Conservation (phyloP, 1,284 basidiomycete genomes). For the Boletus sp. region DNA sequence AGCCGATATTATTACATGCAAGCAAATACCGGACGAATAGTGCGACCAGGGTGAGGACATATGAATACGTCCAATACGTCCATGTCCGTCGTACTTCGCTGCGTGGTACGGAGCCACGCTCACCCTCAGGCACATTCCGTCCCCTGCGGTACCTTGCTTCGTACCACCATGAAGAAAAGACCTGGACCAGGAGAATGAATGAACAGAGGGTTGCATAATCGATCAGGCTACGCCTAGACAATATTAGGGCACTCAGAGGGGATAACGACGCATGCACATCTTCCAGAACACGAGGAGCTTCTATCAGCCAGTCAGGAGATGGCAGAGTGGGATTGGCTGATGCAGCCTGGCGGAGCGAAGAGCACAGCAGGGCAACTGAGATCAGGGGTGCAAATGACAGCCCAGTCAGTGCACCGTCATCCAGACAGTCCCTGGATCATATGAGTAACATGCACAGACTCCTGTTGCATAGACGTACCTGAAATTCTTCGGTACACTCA, state of each 20-base stretch:
- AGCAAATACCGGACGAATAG: constrained; percentile 49
- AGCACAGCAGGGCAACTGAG: constrained; percentile 59
- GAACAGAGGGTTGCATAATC: constrained; percentile 78
- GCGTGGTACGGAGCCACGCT: constrained; percentile 71
- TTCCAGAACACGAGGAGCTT: constrained; percentile 53
- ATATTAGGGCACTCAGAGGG: constrained; percentile 59
- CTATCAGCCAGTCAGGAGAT: constrained; percentile 72
- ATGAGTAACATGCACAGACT: constrained; percentile 8
- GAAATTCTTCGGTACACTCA: constrained; percentile 86
- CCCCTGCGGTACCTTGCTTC: constrained; percentile 51
- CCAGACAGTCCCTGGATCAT: constrained; percentile 61
- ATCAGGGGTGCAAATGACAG: constrained; percentile 77
- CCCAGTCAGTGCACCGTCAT: constrained; percentile 82
- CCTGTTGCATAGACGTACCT: constrained; percentile 42
- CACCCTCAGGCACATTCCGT: constrained; percentile 50
- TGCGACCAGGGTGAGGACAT: constrained; percentile 46
- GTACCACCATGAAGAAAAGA: constrained; percentile 68
- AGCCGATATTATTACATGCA: constrained; percentile 39
- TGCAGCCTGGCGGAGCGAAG: constrained; percentile 40
- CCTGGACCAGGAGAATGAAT: constrained; percentile 72
- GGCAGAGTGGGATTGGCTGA: constrained; percentile 34
- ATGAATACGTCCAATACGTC: constrained; percentile 61
- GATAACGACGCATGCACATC: constrained; percentile 39
- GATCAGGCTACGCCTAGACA: constrained; percentile 71
- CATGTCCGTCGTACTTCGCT: constrained; percentile 59